Conservation (phyloP, 257 asterid genomes). For the Sherardia arvensis region DNA sequence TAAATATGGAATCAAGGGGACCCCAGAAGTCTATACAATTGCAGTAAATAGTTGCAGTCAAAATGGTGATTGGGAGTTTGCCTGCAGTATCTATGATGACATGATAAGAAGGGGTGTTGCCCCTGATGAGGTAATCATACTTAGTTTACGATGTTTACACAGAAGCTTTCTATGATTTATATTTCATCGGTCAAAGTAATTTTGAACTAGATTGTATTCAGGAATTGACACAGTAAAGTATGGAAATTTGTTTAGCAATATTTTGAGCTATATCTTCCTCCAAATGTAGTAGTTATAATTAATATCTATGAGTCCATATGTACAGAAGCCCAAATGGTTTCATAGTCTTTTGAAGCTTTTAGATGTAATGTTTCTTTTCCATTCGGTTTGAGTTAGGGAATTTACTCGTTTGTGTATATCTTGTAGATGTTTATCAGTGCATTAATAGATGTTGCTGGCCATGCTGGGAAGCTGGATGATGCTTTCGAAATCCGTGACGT, state of each 20-base stretch:
- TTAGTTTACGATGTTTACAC: neutral
- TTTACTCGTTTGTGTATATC: slow-evolving; percentile 18
- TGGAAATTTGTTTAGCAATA: neutral
- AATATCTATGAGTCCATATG: neutral
- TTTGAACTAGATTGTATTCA: neutral
- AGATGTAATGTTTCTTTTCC: neutral
- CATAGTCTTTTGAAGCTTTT: neutral
- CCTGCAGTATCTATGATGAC: slow-evolving; percentile 69
- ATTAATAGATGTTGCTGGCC: slow-evolving; percentile 94
- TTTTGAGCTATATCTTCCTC: neutral
- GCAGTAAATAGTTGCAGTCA: slow-evolving; percentile 94
- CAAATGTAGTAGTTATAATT: neutral
- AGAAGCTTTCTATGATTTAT: neutral
- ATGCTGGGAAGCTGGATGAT: slow-evolving; percentile 83
- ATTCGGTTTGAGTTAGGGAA: neutral
- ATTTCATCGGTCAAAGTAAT: neutral
- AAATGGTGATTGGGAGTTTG: slow-evolving; percentile 91
- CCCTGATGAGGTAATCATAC: slow-evolving; percentile 81
- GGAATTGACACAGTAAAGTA: neutral
- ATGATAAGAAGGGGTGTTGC: slow-evolving; percentile 70
- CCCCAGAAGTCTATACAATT: slow-evolving; percentile 91
- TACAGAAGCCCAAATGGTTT: neutral
- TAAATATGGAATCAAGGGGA: slow-evolving; percentile 69
- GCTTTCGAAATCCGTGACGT: slow-evolving; percentile 84
- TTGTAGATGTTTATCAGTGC: slow-evolving; percentile 85